Percentiles rank a stretch among this genome's conserved stretches.
Evolutionary conservation across 2,329 filamentous ascomycete species (phyloP).

Genomic region (Colletotrichum tofieldiae): DNA sequence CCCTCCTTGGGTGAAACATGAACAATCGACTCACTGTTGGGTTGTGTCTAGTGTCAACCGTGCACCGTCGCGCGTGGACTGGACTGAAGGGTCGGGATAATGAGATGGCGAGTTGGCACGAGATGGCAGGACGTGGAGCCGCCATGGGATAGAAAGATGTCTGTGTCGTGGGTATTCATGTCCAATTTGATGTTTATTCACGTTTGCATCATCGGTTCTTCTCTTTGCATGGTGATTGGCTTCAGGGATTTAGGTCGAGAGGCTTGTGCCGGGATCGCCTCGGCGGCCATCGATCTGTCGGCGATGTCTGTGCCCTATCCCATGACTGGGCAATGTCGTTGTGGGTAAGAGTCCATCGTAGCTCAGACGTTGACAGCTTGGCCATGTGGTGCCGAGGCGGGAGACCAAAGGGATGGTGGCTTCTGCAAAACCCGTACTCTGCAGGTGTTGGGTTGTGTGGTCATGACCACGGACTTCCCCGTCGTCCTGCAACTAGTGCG

Average conservation of each 20-base stretch:
- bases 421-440: neutral
- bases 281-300: neutral
- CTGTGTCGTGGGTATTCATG: neutral
- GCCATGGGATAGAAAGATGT: neutral
- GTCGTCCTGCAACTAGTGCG: neutral
- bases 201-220: neutral
- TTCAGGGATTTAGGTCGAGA: neutral
- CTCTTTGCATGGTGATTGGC: neutral
- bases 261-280: neutral
- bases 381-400: constrained; percentile 15
- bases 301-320: neutral
- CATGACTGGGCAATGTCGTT: neutral
- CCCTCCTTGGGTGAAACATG: neutral
- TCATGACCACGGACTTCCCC: neutral
- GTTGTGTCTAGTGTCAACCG: constrained; percentile 32
- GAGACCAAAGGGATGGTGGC: neutral
- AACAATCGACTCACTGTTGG: constrained; percentile 34
- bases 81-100: neutral
- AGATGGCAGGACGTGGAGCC: neutral
- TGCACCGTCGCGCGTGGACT: constrained; percentile 10
- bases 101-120: neutral
- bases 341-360: neutral
- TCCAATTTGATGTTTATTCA: no score
- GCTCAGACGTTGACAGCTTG: neutral
- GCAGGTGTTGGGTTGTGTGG: neutral